These are phyloP conservation scores for Colletotrichum sp. DNA, from an alignment of 2,329 filamentous ascomycete genomes.

Conservation along the genomic window DNA sequence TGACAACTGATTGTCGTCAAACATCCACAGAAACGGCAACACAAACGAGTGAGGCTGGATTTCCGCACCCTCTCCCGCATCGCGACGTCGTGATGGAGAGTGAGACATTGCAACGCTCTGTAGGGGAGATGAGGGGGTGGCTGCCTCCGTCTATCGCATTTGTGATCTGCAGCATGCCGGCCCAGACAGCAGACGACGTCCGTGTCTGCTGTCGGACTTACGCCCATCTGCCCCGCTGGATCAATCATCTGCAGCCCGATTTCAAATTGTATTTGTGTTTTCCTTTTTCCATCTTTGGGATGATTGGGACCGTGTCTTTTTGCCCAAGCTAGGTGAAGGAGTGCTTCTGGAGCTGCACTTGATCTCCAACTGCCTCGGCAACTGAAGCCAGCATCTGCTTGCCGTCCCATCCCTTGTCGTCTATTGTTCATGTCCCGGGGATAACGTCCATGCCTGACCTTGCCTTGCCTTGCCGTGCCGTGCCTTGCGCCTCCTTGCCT, in stretches of 20 bases:
- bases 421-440: neutral
- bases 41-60: neutral
- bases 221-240: neutral
- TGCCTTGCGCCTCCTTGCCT: neutral
- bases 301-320: neutral
- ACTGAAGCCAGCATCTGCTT: neutral
- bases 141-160: neutral
- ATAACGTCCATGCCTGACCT: neutral
- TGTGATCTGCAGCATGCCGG: neutral
- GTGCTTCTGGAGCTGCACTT: neutral
- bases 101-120: neutral
- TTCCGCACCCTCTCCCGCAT: neutral
- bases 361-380: neutral
- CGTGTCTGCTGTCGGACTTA: neutral
- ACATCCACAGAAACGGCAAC: neutral
- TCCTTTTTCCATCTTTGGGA: neutral
- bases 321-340: neutral
- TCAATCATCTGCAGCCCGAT: neutral
- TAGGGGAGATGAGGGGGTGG: neutral
- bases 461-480: neutral
- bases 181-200: neutral
- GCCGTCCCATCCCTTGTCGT: neutral
- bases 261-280: neutral
- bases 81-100: neutral
- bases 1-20: neutral